A percentile compares a stretch with the other conserved stretches of the same genome.
phyloP scores from a whole-genome alignment of 805 yeast genomes.

The Kluyveromyces nonfermentans region DNA sequence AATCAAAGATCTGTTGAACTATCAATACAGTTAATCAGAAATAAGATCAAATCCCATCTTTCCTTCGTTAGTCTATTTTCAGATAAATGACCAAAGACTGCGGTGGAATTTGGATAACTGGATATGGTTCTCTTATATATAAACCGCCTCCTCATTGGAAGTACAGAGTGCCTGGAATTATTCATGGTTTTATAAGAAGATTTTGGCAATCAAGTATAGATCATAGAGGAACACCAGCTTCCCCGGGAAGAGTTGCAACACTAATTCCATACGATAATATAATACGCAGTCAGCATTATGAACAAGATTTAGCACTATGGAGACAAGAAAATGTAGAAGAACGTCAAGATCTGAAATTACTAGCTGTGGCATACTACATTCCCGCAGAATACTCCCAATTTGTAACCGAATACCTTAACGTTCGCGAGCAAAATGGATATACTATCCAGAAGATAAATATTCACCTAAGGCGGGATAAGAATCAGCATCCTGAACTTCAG shows the following conservation, averaged over 20 bases:
- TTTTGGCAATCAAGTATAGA: slow-evolving; percentile 91
- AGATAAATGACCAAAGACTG: slow-evolving; percentile 6
- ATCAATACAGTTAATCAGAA: too few relatives aligned
- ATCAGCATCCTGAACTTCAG: slow-evolving; percentile 18
- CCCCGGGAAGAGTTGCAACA: slow-evolving; percentile 88
- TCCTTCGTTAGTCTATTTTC: not conserved
- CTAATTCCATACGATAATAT: slow-evolving; percentile 54
- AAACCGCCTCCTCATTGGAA: slow-evolving; percentile 77
- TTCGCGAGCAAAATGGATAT: slow-evolving; percentile 86
- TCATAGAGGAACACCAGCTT: slow-evolving; percentile 78
- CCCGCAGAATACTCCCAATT: slow-evolving; percentile 50
- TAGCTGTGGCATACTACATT: slow-evolving; percentile 82
- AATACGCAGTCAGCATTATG: slow-evolving; percentile 32
- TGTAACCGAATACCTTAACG: slow-evolving; percentile 63
- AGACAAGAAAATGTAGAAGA: slow-evolving; percentile 8
- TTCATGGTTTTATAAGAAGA: slow-evolving; percentile 67
- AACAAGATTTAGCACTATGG: slow-evolving; percentile 32
- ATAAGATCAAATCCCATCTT: not conserved
- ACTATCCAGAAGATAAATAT: slow-evolving; percentile 59
- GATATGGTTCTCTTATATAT: slow-evolving; percentile 83
- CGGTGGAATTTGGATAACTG: slow-evolving; percentile 61
- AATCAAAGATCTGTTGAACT: too few relatives aligned
- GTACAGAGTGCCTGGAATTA: slow-evolving; percentile 57
- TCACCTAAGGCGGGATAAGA: slow-evolving; percentile 31
- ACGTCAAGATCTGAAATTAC: slow-evolving; percentile 42